Conservation (phyloP, 1,284 basidiomycete genomes). For the Tilletiopsis washingtonensis region DNA sequence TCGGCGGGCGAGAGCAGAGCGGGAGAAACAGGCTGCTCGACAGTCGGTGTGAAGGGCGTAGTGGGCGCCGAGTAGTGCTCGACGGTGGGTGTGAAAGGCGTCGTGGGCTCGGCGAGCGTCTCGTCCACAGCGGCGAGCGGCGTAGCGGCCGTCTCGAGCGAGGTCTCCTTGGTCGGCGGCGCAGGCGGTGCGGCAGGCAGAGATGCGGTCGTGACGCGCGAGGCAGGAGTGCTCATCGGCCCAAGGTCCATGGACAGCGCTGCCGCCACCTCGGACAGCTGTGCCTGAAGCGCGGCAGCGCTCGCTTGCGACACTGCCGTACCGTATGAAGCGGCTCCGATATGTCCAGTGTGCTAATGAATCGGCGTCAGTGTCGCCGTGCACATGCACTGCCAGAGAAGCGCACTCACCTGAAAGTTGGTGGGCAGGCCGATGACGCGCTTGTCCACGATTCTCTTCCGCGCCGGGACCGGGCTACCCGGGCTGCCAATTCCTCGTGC, state of each 20-base stretch:
- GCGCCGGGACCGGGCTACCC: conserved; percentile 1
- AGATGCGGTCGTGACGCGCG: background rate
- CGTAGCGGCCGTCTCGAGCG: too few relatives aligned
- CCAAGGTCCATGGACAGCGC: conserved; percentile 6
- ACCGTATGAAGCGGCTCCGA: conserved; percentile 9
- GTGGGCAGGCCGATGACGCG: conserved; percentile 10
- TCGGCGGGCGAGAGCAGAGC: too few relatives aligned
- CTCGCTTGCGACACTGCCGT: background rate
- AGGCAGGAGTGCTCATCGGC: too few relatives aligned
- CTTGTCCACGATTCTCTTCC: conserved; percentile 11
- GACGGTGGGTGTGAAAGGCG: too few relatives aligned
- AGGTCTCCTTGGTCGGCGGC: too few relatives aligned
- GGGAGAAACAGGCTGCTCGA: too few relatives aligned
- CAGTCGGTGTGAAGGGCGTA: too few relatives aligned
- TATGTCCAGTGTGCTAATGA: conserved; percentile 11
- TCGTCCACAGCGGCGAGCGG: too few relatives aligned
- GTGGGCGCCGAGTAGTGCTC: too few relatives aligned
- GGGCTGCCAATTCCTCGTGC: too few relatives aligned
- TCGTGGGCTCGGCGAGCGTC: too few relatives aligned
- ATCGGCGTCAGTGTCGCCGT: background rate
- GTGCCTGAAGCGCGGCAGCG: conserved; percentile 5
- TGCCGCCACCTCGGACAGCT: conserved; percentile 12
- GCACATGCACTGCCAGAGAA: background rate
- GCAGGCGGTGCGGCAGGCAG: background rate
- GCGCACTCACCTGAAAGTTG: conserved; percentile 10